These are phyloP conservation scores for Tolypocladium nubicola DNA, from an alignment of 2,329 filamentous ascomycete species.

Conservation along the genomic window DNA sequence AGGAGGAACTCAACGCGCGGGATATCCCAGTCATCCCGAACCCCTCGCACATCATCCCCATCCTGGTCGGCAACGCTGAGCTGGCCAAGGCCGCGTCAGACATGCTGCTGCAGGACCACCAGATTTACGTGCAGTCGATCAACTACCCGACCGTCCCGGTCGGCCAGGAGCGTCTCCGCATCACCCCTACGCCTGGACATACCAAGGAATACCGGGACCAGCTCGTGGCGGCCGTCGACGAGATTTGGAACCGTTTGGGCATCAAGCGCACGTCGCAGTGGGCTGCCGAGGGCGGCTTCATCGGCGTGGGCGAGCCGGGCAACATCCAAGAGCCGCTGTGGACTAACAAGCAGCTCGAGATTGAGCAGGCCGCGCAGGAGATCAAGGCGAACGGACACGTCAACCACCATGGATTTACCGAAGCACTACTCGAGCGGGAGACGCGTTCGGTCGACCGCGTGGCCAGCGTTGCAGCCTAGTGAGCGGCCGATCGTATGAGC, in stretches of 20 bases:
- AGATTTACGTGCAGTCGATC: constrained; percentile 96
- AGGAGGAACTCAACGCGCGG: constrained; percentile 64
- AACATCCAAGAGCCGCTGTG: constrained; percentile 65
- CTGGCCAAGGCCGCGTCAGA: constrained; percentile 87
- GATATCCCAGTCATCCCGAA: constrained; percentile 97
- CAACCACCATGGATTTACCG: constrained; percentile 35
- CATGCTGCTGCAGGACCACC: constrained; percentile 78
- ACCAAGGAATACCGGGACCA: constrained; percentile 75
- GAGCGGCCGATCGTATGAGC: background rate
- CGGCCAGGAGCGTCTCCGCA: constrained; percentile 91
- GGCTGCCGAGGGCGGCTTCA: constrained; percentile 84
- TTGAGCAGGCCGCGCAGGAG: constrained; percentile 55
- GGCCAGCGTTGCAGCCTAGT: constrained; percentile 15
- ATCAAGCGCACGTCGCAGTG: constrained; percentile 93
- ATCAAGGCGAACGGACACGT: constrained; percentile 37
- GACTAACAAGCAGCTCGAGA: constrained; percentile 79
- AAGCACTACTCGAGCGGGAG: constrained; percentile 49
- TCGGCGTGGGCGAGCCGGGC: constrained; percentile 74
- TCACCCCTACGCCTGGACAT: constrained; percentile 93
- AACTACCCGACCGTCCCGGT: constrained; percentile 98
- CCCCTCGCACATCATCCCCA: constrained; percentile 89
- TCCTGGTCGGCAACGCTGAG: constrained; percentile 89
- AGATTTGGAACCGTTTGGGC: constrained; percentile 77
- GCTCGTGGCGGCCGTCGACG: constrained; percentile 72
- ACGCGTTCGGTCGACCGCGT: constrained; percentile 19